Conservation (phyloP, 345 rosid genomes). For the Populus euphratica region DNA sequence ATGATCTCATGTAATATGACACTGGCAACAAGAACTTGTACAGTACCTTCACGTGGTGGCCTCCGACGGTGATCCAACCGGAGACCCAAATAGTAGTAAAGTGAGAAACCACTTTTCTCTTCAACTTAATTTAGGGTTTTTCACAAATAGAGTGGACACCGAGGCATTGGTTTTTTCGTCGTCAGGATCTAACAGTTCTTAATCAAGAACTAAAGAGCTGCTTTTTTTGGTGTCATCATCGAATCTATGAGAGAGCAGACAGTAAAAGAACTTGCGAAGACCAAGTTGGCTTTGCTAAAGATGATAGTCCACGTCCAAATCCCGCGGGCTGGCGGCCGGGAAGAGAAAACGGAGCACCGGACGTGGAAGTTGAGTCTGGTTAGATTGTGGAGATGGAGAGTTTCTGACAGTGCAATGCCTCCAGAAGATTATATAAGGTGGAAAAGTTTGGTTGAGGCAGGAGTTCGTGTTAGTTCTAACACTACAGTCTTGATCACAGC, state of each 20-base stretch:
- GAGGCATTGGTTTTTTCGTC: slow-evolving; percentile 26
- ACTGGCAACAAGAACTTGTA: slow-evolving; percentile 22
- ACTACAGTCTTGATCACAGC: slow-evolving; percentile 21
- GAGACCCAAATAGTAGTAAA: slow-evolving; percentile 37
- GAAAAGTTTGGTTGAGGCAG: slow-evolving; percentile 34
- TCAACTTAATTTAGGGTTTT: slow-evolving; percentile 16
- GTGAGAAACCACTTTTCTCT: slow-evolving; percentile 10
- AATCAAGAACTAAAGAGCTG: slow-evolving; percentile 28
- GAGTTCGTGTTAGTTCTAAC: background rate
- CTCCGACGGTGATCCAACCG: slow-evolving; percentile 28
- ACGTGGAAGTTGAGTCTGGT: slow-evolving; percentile 25
- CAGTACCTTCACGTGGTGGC: slow-evolving; percentile 21
- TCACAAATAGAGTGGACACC: slow-evolving; percentile 33
- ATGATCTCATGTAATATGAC: too few relatives aligned
- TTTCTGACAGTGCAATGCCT: slow-evolving; percentile 37
- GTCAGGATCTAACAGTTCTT: slow-evolving; percentile 4
- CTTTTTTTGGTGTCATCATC: slow-evolving; percentile 28
- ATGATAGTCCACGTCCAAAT: slow-evolving; percentile 36
- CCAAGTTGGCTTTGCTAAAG: slow-evolving; percentile 35
- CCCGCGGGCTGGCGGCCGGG: slow-evolving; percentile 39
- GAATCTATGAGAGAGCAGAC: slow-evolving; percentile 35
- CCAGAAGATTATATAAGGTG: slow-evolving; percentile 32
- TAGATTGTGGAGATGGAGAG: slow-evolving; percentile 20
- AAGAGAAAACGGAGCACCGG: slow-evolving; percentile 43
- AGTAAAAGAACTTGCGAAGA: slow-evolving; percentile 39